A percentile compares a stretch with the other conserved stretches of the same genome.
These are phyloP conservation scores for Entophlyctis luteolus DNA, from an alignment of 192 early-diverging fungal genomes.

Conservation along the genomic window DNA sequence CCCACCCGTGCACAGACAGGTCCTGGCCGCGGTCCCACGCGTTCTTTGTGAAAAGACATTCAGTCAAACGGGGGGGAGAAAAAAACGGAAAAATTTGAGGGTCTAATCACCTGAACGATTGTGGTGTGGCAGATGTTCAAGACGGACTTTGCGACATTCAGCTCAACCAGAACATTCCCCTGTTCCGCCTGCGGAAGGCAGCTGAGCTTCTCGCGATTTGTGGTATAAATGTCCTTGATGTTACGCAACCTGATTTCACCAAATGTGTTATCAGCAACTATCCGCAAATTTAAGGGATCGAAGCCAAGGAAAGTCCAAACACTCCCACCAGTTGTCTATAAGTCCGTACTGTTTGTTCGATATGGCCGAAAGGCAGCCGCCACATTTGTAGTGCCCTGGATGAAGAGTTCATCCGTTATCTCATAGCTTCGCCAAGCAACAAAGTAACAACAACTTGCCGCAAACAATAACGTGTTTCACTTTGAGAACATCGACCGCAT, in stretches of 20 bases:
- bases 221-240: slow-evolving; percentile 34
- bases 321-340: slow-evolving; percentile 36
- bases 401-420: no score
- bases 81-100: no score
- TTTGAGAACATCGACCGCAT: slow-evolving; percentile 84
- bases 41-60: slow-evolving; percentile 38
- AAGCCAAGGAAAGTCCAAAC: neutral
- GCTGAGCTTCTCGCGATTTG: slow-evolving; percentile 14
- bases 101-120: slow-evolving; percentile 61
- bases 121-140: slow-evolving; percentile 69
- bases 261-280: no score
- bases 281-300: neutral
- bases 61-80: no score
- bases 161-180: slow-evolving; percentile 41
- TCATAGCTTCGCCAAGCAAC: no score
- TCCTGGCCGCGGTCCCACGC: slow-evolving; percentile 75
- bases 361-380: slow-evolving; percentile 39
- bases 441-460: neutral
- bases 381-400: slow-evolving; percentile 51
- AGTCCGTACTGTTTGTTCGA: slow-evolving; percentile 39
- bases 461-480: slow-evolving; percentile 91
- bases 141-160: slow-evolving; percentile 77
- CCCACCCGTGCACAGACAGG: slow-evolving; percentile 55
- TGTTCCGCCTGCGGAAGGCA: neutral
- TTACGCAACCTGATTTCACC: slow-evolving; percentile 11